Evolutionary conservation across 2,329 filamentous ascomycete species (phyloP), one percentile per base, ranked within the genome.

Genomic region (Talaromyces pinophilus): DNA sequence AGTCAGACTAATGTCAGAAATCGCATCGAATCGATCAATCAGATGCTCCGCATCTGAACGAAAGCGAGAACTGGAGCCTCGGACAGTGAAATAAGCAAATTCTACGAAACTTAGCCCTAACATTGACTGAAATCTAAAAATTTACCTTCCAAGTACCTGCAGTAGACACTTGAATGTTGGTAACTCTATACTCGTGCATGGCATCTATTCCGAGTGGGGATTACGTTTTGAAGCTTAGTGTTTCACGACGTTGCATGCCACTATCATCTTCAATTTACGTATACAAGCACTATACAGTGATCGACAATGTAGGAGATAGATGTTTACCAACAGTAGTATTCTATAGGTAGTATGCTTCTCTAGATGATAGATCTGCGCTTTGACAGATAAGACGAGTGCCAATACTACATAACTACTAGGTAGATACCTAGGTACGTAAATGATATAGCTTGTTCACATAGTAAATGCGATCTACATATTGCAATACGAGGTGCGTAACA

Each of bases 171-270:
- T 4, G 3, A 25, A 25, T 25, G 25, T 25, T 33, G 50, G 28
- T 7, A 55, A 19, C 35, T 40, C 17, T 38, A 38, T 19, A 57
- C n/a, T 40, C 33, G 17, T 15, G 54, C 57, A 60, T 13, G 28
- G 25, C 25, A 35, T 48, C 42, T 46, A 17, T 48, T 48, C 22
- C 25, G 59, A 48, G 42, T 48, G 59, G 59, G 38, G 28, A 15
- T 13, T 38, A 8, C 28, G 28, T 19, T 55, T 55, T n/a, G 30
- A 54, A 30, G 15, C 25, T 30, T 55, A 38, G 33, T 38, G 54
- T 40, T 46, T 61, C 28, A 61, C 40, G 42, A 61, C 25, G 40
- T 61, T 61, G 59, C 42, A 61, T 61, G 59, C 59, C 35, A 33
- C 22, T 17, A 22, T 8, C n/a, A 4, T 46, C 5, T 19, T 44